phyloP scores from a whole-genome alignment of 805 yeast genomes.

The Saturnispora sanitii region DNA sequence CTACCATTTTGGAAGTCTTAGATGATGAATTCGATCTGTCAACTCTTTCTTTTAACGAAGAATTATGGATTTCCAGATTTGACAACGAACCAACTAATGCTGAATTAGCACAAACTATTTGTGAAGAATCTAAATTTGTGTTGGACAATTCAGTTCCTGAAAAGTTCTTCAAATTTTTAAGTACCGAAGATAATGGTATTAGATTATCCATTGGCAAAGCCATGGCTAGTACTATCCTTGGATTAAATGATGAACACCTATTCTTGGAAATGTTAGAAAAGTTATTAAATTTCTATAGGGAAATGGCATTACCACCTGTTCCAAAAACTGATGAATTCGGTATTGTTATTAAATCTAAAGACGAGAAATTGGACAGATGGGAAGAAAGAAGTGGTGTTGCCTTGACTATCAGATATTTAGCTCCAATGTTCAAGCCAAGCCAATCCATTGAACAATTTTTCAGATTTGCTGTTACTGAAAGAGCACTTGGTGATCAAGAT shows the following conservation, averaged over 20 bases:
- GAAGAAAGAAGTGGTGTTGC: conserved; percentile 80
- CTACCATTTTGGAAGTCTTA: conserved; percentile 69
- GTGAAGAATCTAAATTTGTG: conserved; percentile 65
- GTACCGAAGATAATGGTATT: conserved; percentile 50
- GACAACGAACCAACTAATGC: conserved; percentile 58
- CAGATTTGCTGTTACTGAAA: conserved; percentile 43
- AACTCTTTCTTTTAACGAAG: conserved; percentile 31
- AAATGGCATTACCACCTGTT: conserved; percentile 62
- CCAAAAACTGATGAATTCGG: conserved; percentile 76
- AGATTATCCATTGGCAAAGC: conserved; percentile 68
- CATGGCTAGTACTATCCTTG: conserved; percentile 45
- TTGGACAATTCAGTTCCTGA: conserved; percentile 36
- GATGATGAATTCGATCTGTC: conserved; percentile 73
- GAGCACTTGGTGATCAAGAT: conserved; percentile 69
- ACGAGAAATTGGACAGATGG: conserved; percentile 68
- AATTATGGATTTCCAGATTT: conserved; percentile 69
- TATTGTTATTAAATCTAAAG: conserved; percentile 51
- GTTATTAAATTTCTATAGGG: conserved; percentile 47
- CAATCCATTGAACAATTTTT: conserved; percentile 45
- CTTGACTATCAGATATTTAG: conserved; percentile 46
- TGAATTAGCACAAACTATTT: conserved; percentile 66
- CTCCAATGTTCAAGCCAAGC: conserved; percentile 35
- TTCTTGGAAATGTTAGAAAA: conserved; percentile 31
- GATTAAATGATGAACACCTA: conserved; percentile 17
- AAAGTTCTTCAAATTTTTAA: conserved; percentile 41